Evolutionary conservation across 2,329 filamentous ascomycete genomes (phyloP).

Genomic region (Metarhizium guizhouense): DNA sequence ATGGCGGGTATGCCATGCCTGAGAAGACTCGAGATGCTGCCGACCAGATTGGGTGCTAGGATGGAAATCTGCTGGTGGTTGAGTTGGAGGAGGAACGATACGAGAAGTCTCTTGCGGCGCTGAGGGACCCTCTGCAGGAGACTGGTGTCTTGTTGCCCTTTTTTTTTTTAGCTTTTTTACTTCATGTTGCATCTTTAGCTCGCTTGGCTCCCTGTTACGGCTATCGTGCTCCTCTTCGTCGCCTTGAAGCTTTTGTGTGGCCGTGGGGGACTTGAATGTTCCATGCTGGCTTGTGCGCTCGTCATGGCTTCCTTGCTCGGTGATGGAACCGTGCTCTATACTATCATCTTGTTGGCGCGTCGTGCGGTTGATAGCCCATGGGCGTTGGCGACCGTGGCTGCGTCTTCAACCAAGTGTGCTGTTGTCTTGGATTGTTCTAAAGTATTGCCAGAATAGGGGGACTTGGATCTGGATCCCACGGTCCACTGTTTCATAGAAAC

Average conservation of each 20-base stretch:
- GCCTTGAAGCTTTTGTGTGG: background rate
- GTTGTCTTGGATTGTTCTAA: no score
- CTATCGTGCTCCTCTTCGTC: background rate
- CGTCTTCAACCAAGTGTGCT: no score
- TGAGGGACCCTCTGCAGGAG: background rate
- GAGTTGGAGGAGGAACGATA: background rate
- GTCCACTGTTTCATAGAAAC: no score
- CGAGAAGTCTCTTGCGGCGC: background rate
- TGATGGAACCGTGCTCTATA: no score
- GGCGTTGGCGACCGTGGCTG: no score
- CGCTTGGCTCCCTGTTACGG: background rate
- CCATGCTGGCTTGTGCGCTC: no score
- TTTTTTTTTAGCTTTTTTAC: background rate
- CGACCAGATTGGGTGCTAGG: background rate
- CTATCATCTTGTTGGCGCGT: no score
- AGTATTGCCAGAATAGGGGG: no score
- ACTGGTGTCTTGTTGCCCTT: background rate
- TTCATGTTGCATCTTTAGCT: background rate
- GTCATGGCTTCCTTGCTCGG: no score
- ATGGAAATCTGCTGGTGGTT: background rate
- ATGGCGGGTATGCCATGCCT: background rate
- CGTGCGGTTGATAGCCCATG: no score
- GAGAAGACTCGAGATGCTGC: background rate
- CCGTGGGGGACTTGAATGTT: background rate
- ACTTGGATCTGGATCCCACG: no score